Conservation (phyloP, 2,329 filamentous ascomycete species). For the Talaromyces pinophilus region DNA sequence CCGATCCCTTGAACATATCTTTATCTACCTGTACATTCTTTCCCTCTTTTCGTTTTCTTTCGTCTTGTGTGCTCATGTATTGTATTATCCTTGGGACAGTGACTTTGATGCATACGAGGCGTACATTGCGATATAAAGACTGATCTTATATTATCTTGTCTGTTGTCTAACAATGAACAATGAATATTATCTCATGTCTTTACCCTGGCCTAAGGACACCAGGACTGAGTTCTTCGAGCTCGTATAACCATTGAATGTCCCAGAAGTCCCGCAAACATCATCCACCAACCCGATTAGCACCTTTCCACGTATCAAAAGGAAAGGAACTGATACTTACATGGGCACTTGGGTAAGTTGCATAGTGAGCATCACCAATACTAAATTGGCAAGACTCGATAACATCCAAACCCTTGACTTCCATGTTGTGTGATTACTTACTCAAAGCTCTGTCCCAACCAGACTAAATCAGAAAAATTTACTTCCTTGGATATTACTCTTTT, state of each 20-base stretch:
- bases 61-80: not conserved
- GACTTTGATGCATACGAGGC: slow-evolving; percentile 10
- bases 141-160: slow-evolving; percentile 2
- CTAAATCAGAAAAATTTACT: not conserved
- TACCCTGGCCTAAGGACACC: too few relatives aligned
- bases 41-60: not conserved
- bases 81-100: slow-evolving; percentile 3
- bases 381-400: not conserved
- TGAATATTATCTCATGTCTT: not conserved
- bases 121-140: slow-evolving; percentile 2
- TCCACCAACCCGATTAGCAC: not conserved
- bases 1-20: not conserved
- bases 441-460: not conserved
- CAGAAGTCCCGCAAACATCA: not conserved
- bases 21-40: slow-evolving; percentile 10
- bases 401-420: not conserved
- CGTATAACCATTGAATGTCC: not conserved
- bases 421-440: not conserved
- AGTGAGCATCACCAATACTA: not conserved
- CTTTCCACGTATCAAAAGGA: too few relatives aligned
- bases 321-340: not conserved
- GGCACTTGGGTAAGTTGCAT: not conserved
- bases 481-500: not conserved
- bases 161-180: not conserved
- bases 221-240: not conserved